Evolutionary conservation across 345 rosid genomes (phyloP).

Genomic region (Salix koriyanagi): DNA sequence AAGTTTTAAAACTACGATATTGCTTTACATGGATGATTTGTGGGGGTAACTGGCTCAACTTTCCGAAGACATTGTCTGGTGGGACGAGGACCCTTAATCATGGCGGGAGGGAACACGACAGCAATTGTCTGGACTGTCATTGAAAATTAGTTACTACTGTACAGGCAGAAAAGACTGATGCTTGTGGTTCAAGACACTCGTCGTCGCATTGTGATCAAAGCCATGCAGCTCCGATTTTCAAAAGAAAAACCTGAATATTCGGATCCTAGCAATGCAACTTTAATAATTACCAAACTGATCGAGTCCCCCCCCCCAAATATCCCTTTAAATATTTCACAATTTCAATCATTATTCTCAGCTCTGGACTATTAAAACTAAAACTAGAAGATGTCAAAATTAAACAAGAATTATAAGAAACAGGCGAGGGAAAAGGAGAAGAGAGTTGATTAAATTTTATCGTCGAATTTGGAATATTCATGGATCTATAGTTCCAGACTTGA

Average conservation of each 20-base stretch:
- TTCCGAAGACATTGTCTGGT: not conserved
- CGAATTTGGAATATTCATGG: too few species aligned
- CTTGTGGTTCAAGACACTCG: not conserved
- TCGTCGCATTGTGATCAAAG: not conserved
- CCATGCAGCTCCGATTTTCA: not conserved
- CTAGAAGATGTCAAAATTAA: too few species aligned
- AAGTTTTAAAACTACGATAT: not conserved
- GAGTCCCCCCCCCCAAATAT: too few species aligned
- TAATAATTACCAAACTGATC: not conserved
- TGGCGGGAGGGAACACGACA: not conserved
- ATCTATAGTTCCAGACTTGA: too few species aligned
- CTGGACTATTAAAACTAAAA: too few species aligned
- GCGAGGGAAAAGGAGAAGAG: too few species aligned
- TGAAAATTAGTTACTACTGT: not conserved
- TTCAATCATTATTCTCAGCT: too few species aligned
- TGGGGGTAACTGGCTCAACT: not conserved
- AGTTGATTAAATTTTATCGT: too few species aligned
- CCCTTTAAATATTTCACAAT: too few species aligned
- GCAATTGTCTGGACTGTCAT: not conserved
- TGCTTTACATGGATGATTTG: not conserved
- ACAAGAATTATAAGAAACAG: too few species aligned
- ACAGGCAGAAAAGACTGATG: not conserved
- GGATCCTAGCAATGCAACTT: not conserved
- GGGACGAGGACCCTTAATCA: not conserved
- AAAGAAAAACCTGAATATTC: not conserved